Evolutionary conservation across 331 rosid species (phyloP).

Genomic region (Malus hybrid): DNA sequence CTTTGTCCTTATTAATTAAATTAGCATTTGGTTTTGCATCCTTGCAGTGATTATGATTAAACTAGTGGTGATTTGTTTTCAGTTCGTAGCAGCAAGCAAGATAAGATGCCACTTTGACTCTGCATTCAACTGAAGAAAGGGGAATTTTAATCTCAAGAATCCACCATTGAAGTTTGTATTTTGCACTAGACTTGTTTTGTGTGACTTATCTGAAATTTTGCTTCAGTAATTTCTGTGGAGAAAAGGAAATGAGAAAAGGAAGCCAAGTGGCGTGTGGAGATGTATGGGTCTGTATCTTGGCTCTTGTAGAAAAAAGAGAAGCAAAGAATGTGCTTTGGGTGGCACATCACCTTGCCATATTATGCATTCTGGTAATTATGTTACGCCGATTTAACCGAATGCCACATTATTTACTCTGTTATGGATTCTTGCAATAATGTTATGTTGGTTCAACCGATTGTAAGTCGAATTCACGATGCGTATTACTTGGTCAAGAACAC

Average conservation of each 20-base stretch:
- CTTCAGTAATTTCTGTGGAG: slow-evolving; percentile 17
- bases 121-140: slow-evolving; percentile 21
- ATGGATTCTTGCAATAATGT: neutral
- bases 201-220: slow-evolving; percentile 20
- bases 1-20: neutral
- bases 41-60: neutral
- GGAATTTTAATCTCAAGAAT: slow-evolving; percentile 6
- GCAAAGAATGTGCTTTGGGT: slow-evolving; percentile 17
- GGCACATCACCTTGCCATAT: slow-evolving; percentile 6
- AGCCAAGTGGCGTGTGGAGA: slow-evolving; percentile 12
- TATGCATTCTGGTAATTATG: no score
- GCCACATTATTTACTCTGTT: no score
- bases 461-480: no score
- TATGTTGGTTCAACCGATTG: no score
- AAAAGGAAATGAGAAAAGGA: neutral
- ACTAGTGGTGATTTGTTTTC: slow-evolving; percentile 10
- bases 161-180: slow-evolving; percentile 12
- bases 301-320: slow-evolving; percentile 29
- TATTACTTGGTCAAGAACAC: no score
- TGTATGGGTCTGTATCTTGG: slow-evolving; percentile 18
- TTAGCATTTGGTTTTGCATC: neutral
- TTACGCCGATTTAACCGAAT: no score
- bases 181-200: slow-evolving; percentile 14
- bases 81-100: slow-evolving; percentile 41
- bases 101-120: slow-evolving; percentile 6